Evolutionary conservation across 257 asterid species (phyloP).

Genomic region (Plantago major): DNA sequence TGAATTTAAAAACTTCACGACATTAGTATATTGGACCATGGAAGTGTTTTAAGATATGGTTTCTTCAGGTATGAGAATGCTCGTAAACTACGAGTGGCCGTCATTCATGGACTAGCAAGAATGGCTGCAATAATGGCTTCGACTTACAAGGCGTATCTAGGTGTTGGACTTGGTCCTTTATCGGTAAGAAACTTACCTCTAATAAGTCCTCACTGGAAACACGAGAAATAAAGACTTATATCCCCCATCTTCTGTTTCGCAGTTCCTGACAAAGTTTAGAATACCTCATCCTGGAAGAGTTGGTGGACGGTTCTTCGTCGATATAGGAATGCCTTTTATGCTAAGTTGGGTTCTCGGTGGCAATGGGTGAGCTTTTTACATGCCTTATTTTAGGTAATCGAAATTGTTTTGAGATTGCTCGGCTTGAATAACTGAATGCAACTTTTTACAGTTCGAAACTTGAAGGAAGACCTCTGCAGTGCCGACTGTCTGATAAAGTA

Average conservation of each 20-base stretch:
- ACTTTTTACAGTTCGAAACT: conserved; percentile 60
- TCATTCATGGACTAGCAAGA: conserved; percentile 94
- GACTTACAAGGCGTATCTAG: conserved; percentile 86
- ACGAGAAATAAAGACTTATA: too few species aligned
- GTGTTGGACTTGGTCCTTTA: conserved; percentile 92
- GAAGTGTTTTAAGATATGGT: conserved; percentile 14
- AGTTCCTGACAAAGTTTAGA: conserved; percentile 77
- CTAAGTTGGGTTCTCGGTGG: conserved; percentile 98
- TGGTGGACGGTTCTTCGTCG: conserved; percentile 81
- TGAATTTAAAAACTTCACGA: neutral
- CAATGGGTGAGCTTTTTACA: conserved; percentile 67
- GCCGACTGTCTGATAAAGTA: conserved; percentile 93
- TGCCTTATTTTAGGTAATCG: neutral
- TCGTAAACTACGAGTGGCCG: conserved; percentile 74
- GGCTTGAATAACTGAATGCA: neutral
- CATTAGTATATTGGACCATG: neutral
- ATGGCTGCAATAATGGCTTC: conserved; percentile 98
- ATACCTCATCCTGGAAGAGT: conserved; percentile 99
- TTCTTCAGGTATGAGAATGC: conserved; percentile 71
- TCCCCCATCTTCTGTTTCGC: conserved; percentile 18
- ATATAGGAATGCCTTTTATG: conserved; percentile 91
- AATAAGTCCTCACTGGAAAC: too few species aligned
- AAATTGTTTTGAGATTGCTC: neutral
- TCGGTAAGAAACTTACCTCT: conserved; percentile 42
- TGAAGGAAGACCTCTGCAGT: conserved; percentile 76